Evolutionary conservation across 1,284 basidiomycete genomes (phyloP), one percentile per base, ranked within the genome.

Genomic region (Irpex rosettiformis): DNA sequence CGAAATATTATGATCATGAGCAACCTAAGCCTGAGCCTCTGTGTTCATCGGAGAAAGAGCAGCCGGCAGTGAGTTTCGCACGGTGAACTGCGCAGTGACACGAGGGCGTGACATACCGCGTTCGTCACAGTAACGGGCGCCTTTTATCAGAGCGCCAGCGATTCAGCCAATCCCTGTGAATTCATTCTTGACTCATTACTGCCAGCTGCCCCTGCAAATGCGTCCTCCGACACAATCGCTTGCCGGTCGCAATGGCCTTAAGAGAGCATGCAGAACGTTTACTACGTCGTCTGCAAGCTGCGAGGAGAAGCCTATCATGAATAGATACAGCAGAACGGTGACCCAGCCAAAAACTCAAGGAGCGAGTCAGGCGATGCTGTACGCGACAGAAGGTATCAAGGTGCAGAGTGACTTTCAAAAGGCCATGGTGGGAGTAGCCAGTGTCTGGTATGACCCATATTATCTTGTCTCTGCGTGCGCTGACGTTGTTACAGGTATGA

Each of bases 351-450:
- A 98, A 73, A 87, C 88, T 67, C 95, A 98, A 72, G 95, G 93
- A 51, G 95, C 94, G 45, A 93, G 91, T 69, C 94, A 96, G 84
- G 95, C 95, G 27, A 98, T 98, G 95, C 77, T 98, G 52, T 98
- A 95, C 73, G 95, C 94, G 21, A 98, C 95, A 1, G 95, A 97
- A 27, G 94, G 93, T 25, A 83, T 98, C 61, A 77, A 83, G 28
- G 76, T 68, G 25, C 88, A 94, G 63, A 81, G 79, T 10, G 95
- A 98, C 74, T 88, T 98, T 62, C 79, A 91, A 68, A 97, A 96
- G 74, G 87, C 94, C 57, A 97, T 98, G 95, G 91, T 98, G 61
- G 95, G 95, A 60, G 87, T 98, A 43, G 95, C 88, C 6, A 95
- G 92, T 66, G 90, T 98, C 29, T 98, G 95, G 95, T 95, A 70